Percentiles rank a stretch among this genome's conserved stretches.
phyloP scores from a whole-genome alignment of 345 rosid genomes.

The Trapa bicornis region DNA sequence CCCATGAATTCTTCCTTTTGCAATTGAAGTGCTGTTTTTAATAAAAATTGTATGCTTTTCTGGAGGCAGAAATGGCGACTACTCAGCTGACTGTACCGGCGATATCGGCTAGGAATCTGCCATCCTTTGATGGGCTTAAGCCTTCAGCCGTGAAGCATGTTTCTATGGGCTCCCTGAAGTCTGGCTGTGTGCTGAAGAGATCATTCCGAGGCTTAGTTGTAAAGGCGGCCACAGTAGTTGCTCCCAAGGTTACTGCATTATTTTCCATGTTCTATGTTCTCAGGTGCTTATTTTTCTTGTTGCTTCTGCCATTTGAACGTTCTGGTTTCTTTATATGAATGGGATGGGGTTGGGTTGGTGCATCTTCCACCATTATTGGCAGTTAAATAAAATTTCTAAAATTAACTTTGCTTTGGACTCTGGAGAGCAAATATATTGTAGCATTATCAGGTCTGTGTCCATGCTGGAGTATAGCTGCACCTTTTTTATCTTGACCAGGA shows the following conservation, averaged over 20 bases:
- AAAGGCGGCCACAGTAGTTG: constrained; percentile 71
- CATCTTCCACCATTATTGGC: no score
- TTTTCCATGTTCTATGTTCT: no score
- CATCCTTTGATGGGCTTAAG: constrained; percentile 49
- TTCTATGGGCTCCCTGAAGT: constrained; percentile 22
- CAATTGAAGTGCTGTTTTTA: neutral
- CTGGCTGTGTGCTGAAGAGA: constrained; percentile 22
- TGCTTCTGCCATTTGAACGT: no score
- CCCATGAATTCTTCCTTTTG: neutral
- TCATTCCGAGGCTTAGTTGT: constrained; percentile 45
- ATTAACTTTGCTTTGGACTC: no score
- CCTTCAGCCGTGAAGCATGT: constrained; percentile 42
- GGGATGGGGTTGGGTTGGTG: no score
- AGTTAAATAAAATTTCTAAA: no score
- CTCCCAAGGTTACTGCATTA: constrained; percentile 55
- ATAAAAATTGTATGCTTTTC: neutral
- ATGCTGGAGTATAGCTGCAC: no score
- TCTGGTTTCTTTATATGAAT: no score
- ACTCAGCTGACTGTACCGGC: constrained; percentile 52
- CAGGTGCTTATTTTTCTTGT: no score
- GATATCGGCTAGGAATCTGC: constrained; percentile 37
- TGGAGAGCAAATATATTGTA: no score
- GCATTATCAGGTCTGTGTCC: no score
- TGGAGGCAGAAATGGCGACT: constrained; percentile 42
- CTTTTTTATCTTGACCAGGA: no score